Conservation (phyloP, 2,329 filamentous ascomycete genomes). For the Fusarium sp. region DNA sequence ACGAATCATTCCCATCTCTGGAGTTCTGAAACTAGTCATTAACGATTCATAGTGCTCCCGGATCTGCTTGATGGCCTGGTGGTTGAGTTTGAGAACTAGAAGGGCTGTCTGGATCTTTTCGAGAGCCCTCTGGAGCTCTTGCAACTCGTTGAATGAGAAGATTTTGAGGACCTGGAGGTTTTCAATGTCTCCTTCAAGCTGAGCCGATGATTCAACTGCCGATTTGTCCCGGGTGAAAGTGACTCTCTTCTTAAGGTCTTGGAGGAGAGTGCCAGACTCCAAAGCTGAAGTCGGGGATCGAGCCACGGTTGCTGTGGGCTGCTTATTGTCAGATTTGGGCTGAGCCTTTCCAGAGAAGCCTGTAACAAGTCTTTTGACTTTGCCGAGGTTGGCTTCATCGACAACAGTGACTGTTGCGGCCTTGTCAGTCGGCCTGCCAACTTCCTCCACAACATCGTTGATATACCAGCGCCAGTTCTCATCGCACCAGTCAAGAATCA, state of each 20-base stretch:
- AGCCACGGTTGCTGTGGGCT: background rate
- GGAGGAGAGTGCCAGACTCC: background rate
- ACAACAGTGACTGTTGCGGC: constrained; percentile 13
- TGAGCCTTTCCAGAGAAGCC: background rate
- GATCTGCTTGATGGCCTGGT: constrained; percentile 25
- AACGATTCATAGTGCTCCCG: constrained; percentile 29
- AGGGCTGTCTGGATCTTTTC: constrained; percentile 29
- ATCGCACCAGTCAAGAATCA: constrained; percentile 38
- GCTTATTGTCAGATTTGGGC: too few relatives aligned
- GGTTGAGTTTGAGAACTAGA: constrained; percentile 31
- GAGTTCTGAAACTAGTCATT: constrained; percentile 7
- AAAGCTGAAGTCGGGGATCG: background rate
- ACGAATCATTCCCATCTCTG: constrained; percentile 9
- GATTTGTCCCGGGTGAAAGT: background rate
- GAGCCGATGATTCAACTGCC: background rate
- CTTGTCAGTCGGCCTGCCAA: constrained; percentile 6
- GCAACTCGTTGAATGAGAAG: constrained; percentile 20
- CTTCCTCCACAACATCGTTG: constrained; percentile 18
- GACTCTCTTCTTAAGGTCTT: background rate
- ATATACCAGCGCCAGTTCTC: constrained; percentile 35
- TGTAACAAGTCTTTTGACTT: background rate
- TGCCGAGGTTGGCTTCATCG: background rate
- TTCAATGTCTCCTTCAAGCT: background rate
- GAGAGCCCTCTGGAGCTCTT: constrained; percentile 12
- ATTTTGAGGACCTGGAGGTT: background rate